Conservation (phyloP, 129 eudicot species). For the Scalesia atractyloides region DNA sequence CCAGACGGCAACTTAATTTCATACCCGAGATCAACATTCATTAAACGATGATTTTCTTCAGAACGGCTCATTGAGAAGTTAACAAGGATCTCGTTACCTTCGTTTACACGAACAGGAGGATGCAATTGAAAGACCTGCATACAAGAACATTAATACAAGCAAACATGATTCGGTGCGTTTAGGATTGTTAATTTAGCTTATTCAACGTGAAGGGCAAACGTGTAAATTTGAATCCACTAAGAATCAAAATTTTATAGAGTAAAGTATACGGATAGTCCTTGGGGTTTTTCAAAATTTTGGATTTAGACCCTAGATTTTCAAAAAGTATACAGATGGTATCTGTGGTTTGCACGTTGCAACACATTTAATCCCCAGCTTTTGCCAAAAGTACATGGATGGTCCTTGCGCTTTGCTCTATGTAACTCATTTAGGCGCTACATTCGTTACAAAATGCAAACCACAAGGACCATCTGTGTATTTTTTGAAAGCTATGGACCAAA, state of each 20-base stretch:
- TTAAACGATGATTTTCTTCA: slow-evolving; percentile 83
- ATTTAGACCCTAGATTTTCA: too few relatives aligned
- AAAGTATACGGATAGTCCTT: too few relatives aligned
- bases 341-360: too few relatives aligned
- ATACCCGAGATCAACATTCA: slow-evolving; percentile 77
- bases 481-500: too few relatives aligned
- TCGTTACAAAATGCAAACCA: too few relatives aligned
- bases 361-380: too few relatives aligned
- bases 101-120: slow-evolving; percentile 47
- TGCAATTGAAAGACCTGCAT: slow-evolving; percentile 56
- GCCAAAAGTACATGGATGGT: too few relatives aligned
- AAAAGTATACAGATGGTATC: too few relatives aligned
- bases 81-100: slow-evolving; percentile 48
- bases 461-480: too few relatives aligned
- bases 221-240: not conserved
- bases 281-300: too few relatives aligned
- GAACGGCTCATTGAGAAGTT: slow-evolving; percentile 77
- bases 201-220: not conserved
- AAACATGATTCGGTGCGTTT: not conserved
- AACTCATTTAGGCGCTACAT: too few relatives aligned
- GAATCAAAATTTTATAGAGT: not conserved
- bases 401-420: too few relatives aligned
- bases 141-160: not conserved
- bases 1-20: slow-evolving; percentile 59
- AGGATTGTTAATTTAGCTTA: not conserved